Conservation (phyloP, 1,284 basidiomycete genomes). For the Grifola frondosa region DNA sequence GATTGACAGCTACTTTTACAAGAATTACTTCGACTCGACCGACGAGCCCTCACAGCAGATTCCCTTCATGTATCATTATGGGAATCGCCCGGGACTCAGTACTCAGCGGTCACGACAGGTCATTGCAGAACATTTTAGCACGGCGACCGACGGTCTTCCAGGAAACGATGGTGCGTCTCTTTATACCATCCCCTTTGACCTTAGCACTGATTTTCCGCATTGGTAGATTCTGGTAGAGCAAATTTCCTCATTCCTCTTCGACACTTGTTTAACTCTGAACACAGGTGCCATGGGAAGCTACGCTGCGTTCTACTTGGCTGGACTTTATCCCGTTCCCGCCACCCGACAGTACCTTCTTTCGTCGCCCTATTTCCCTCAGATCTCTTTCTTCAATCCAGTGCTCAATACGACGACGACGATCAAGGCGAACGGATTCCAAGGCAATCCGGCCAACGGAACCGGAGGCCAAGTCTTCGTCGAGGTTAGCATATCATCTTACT, state of each 20-base stretch:
- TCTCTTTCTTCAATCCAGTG: constrained; percentile 59
- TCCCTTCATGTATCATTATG: constrained; percentile 68
- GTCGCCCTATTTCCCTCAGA: constrained; percentile 59
- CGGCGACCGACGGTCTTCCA: constrained; percentile 51
- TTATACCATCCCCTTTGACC: not conserved
- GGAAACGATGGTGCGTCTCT: constrained; percentile 56
- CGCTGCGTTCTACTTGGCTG: constrained; percentile 57
- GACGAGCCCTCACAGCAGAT: constrained; percentile 65
- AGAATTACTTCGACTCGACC: constrained; percentile 55
- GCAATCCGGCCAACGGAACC: constrained; percentile 50
- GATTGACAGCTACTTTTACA: not conserved
- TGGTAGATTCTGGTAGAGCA: constrained; percentile 37
- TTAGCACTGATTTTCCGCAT: not conserved
- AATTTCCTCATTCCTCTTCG: no score
- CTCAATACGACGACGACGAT: constrained; percentile 59
- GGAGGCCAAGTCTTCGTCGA: constrained; percentile 58
- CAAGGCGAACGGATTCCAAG: constrained; percentile 46
- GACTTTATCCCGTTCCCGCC: constrained; percentile 63
- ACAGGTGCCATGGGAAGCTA: constrained; percentile 70
- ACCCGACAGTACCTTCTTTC: constrained; percentile 60
- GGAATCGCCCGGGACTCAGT: constrained; percentile 54
- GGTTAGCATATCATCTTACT: constrained; percentile 36
- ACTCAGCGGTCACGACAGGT: constrained; percentile 55
- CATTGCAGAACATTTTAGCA: constrained; percentile 56
- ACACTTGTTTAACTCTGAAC: no score